Base-by-base conservation (phyloP, 2,329 filamentous ascomycete species). In the Cladorrhinum sp. region DNA sequence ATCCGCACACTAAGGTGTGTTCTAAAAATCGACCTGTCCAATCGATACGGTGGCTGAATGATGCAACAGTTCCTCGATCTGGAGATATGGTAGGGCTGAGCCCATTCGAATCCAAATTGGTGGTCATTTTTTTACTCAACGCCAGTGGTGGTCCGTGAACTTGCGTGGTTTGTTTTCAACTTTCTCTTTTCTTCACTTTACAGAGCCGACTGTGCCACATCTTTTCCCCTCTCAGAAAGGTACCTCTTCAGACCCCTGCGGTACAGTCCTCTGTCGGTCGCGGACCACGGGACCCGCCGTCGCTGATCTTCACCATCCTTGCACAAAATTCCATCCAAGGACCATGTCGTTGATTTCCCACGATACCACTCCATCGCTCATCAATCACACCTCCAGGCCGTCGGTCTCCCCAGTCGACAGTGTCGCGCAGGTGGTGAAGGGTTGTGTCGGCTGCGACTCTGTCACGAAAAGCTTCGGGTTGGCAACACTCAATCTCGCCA, bases 181-280 rank as follows among this genome's bases (percentile, higher is more conserved):
- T 8, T 9, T 7, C 36, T 10, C 10, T 51, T 20, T 6, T 5
- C 10, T 30, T 30, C 26, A n/a, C 26, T 30, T 10, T 10, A 42
- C n/a, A n/a, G 16, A 42, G 21, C 18, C 21, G 46, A 10, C 16
- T 50, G 46, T 50, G 46, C 46, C 46, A 50, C 49, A 51, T 28
- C 9, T 12, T 24, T 14, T 10, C 49, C 9, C 30, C 18, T 21
- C 18, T 18, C 26, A 53, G 51, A 53, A 10, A 49, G 36, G 58
- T 59, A 60, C 57, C n/a, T 60, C n/a, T 16, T 8, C 49, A 16
- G 33, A 53, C 49, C 61, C 57, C 57, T 59, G 61, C 21, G 48
- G 57, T 60, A 57, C 4, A 28, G 4, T 4, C 4, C 57, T 49
- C 59, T 28, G 24, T 33, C 26, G 24, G 26, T 49, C 54, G 36